These are phyloP conservation scores for Cryptosporidium bovis DNA, from an alignment of 169 alveolate species.

Conservation along the genomic window DNA sequence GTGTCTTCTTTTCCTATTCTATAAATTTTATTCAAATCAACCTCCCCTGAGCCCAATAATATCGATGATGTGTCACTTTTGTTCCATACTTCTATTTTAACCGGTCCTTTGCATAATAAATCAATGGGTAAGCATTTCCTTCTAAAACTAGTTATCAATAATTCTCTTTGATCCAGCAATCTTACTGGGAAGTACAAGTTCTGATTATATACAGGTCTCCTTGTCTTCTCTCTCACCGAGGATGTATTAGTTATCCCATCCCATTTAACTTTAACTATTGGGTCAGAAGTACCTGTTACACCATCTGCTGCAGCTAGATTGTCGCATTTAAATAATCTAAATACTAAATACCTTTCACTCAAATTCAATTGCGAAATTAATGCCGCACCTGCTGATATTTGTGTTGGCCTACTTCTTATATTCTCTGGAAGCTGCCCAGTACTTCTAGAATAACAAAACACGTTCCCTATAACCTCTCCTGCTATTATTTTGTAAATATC, in stretches of 20 bases:
- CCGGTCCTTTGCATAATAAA: slow-evolving; percentile 86
- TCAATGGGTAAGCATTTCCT: slow-evolving; percentile 85
- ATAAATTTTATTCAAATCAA: slow-evolving; percentile 79
- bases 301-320: slow-evolving; percentile 84
- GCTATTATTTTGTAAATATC: slow-evolving; percentile 76
- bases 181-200: slow-evolving; percentile 88
- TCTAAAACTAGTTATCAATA: slow-evolving; percentile 81
- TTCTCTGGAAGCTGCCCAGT: slow-evolving; percentile 76
- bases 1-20: slow-evolving; percentile 78
- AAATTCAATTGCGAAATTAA: slow-evolving; percentile 76
- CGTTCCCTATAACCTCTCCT: slow-evolving; percentile 80
- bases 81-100: slow-evolving; percentile 87
- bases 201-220: slow-evolving; percentile 85
- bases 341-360: slow-evolving; percentile 78
- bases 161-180: slow-evolving; percentile 84
- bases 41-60: slow-evolving; percentile 84
- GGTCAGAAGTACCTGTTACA: slow-evolving; percentile 85
- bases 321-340: slow-evolving; percentile 85
- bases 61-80: slow-evolving; percentile 83
- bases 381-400: slow-evolving; percentile 79
- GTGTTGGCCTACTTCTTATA: slow-evolving; percentile 77
- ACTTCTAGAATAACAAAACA: slow-evolving; percentile 77
- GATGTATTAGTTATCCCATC: slow-evolving; percentile 84
- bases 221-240: slow-evolving; percentile 80
- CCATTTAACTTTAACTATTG: slow-evolving; percentile 88